Conservation (phyloP, 83 land plant species). For the Diphasiastrum complanatum region DNA sequence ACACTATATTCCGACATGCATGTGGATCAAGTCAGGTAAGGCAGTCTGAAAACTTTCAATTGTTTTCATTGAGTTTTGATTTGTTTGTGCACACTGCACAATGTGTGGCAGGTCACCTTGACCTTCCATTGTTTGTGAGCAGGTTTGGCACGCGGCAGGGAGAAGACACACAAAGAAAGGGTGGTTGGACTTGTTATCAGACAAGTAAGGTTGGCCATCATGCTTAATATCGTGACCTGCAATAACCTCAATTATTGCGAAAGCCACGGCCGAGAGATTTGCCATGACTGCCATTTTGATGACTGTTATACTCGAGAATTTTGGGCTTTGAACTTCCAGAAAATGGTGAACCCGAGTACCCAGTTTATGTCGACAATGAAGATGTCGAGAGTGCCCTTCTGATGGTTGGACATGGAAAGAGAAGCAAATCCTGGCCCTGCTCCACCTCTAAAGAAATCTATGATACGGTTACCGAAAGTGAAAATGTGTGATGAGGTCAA, state of each 20-base stretch:
- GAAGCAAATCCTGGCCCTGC: background rate
- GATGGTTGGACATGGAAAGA: conserved; percentile 17
- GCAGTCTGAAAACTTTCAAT: no score
- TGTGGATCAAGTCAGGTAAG: no score
- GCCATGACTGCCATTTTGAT: conserved; percentile 20
- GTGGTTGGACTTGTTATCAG: background rate
- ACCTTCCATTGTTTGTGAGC: background rate
- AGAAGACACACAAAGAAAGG: background rate
- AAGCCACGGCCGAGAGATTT: conserved; percentile 13
- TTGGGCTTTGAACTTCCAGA: background rate
- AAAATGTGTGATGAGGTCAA: background rate
- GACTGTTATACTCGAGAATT: background rate
- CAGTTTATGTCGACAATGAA: background rate
- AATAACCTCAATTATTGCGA: conserved; percentile 17
- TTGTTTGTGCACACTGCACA: conserved; percentile 5
- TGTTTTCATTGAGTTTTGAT: no score
- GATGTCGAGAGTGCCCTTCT: conserved; percentile 9
- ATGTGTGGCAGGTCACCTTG: conserved; percentile 3
- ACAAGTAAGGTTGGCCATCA: background rate
- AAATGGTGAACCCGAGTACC: conserved; percentile 13
- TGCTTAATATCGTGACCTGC: background rate
- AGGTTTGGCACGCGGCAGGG: background rate
- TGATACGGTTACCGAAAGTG: background rate
- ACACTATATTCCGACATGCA: no score
- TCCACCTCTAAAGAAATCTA: background rate